Evolutionary conservation across 495 filamentous ascomycete genomes (phyloP), one percentile per base, ranked within the genome.

Genomic region (Letharia lupina): DNA sequence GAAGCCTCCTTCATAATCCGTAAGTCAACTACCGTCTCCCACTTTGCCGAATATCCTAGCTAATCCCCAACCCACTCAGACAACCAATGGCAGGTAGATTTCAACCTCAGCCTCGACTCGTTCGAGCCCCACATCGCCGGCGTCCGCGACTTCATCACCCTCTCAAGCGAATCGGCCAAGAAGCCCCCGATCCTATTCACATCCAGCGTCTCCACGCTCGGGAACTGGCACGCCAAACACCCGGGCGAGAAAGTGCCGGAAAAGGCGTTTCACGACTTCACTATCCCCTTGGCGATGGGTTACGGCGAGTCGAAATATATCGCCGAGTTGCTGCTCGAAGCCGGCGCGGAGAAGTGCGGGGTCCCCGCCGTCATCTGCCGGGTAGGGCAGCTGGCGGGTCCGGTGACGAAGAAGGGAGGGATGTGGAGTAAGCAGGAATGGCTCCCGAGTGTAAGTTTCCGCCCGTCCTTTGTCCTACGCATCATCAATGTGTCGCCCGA

Each of bases 351-450:
- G 45, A 69, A 60, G 1, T 72, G 4, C 75, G 75, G n/a, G 5
- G 76, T 87, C 0, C 75, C 77, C 7, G 75, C 76, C 1, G 77
- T 77, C 3, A 72, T 86, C 15, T 75, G 79, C 62, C 80, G 86
- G 0, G 80, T 86, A 1, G 85, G 85, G 0, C 84, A 87, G 68
- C 79, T 88, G 60, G 81, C 71, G 1, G 85, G 86, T 0, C 82
- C 85, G 0, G 67, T 72, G 33, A 66, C 70, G 40, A 41, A 60
- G 15, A 61, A 69, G 1, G 62, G 67, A 7, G 81, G 82, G 2
- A 67, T 71, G 20, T 87, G 83, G 83, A 83, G 80, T 67, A 71
- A 67, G n/a, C 78, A 81, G 37, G 83, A 86, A 60, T 85, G 81
- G 80, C 70, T 86, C 0, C 84, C 83, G 0, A 76, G 70, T n/a